Base-by-base conservation (phyloP, 1,284 basidiomycete genomes). In the Cryptococcus jaspeensis region DNA sequence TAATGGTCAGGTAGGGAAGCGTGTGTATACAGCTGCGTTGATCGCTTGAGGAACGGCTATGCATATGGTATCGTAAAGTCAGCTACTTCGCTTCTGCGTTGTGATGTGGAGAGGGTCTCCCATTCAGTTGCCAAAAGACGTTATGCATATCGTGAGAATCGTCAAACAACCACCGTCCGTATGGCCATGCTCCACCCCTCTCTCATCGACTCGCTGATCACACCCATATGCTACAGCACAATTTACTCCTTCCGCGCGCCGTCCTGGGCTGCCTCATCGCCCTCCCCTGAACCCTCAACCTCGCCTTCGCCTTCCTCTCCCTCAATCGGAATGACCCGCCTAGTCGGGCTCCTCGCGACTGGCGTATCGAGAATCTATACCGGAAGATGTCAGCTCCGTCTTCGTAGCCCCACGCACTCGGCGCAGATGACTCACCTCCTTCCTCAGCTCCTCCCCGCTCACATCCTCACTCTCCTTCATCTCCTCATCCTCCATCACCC, bases 401-500 rank as follows among this genome's bases (percentile, higher is more conserved):
- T n/a, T 22, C 45, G 23, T 16, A 49, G 11, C 20, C 23, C 25
- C 5, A 46, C 16, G 39, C 18, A 40, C 16, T 42, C 41, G 23
- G 42, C 35, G 42, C 25, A 12, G 13, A 55, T 6, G 12, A 67
- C 84, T 58, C 62, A 91, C 89, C 84, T 92, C 89, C 67, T 87
- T 85, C 59, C 87, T 83, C 52, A 94, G 78, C 46, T 90, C 87
- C 67, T 92, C 90, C 0, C 89, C 87, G n/a, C 57, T 66, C 2
- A 73, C 66, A 37, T 75, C 71, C 38, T 84, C 87, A 66, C 87
- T 89, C 43, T 74, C 75, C 11, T 42, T 73, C 87, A 88, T 23
- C 84, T 85, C 73, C 13, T 75, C 90, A 83, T 92, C 88, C 70
- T 91, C 89, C 60, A 88, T 89, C 5, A 87, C 86, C 0, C 88